Conservation (phyloP, 2,329 filamentous ascomycete species). For the Aspergillus costaricaensis region DNA sequence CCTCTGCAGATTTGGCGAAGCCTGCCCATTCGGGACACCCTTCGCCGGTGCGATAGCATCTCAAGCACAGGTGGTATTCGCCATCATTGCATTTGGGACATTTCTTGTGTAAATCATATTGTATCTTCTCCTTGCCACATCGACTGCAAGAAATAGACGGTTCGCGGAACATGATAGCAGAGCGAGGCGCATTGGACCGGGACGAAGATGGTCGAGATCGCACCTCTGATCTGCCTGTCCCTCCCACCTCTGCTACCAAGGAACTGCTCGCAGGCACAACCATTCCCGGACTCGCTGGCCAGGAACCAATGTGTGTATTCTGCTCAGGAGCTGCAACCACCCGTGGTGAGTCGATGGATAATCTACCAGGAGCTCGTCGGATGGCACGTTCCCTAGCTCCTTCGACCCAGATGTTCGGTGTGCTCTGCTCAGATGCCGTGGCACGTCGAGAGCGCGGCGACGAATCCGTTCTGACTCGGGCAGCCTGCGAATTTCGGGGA, state of each 20-base stretch:
- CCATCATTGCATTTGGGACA: constrained; percentile 71
- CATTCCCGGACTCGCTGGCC: constrained; percentile 18
- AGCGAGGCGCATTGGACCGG: constrained; percentile 27
- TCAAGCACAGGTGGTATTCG: constrained; percentile 75
- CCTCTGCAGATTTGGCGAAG: constrained; percentile 73
- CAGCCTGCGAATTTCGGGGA: constrained; percentile 28
- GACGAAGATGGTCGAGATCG: constrained; percentile 37
- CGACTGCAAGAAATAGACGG: constrained; percentile 72
- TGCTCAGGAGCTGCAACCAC: constrained; percentile 21
- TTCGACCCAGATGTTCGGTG: constrained; percentile 28
- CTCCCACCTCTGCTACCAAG: constrained; percentile 15
- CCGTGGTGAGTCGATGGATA: constrained; percentile 28
- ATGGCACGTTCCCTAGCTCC: constrained; percentile 26
- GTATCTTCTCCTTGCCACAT: constrained; percentile 71
- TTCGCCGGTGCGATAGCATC: constrained; percentile 74
- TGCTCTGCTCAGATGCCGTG: constrained; percentile 35
- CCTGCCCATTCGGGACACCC: constrained; percentile 89
- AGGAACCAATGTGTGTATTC: constrained; percentile 4
- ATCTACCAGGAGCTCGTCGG: constrained; percentile 26
- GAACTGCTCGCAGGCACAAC: constrained; percentile 15
- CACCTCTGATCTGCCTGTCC: constrained; percentile 24
- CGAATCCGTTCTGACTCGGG: constrained; percentile 27
- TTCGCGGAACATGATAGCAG: constrained; percentile 58
- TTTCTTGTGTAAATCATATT: constrained; percentile 84
- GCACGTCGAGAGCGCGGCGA: constrained; percentile 33